Conservation (phyloP, 2,329 filamentous ascomycete genomes). For the Fusarium sp. region DNA sequence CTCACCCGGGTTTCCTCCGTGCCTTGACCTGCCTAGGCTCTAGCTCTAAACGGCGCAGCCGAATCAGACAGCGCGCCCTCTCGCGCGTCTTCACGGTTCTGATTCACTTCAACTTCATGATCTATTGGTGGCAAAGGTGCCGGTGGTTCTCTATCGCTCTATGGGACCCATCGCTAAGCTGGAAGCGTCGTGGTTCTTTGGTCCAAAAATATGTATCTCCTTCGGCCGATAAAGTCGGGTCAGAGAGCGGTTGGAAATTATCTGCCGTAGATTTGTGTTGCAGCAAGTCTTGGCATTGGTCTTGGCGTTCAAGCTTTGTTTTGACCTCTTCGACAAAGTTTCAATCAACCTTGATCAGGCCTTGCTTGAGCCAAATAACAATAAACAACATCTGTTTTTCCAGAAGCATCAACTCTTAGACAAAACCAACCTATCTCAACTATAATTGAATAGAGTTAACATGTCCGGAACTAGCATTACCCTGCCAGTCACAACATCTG, state of each 20-base stretch:
- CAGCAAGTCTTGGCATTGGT: constrained; percentile 31
- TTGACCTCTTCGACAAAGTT: constrained; percentile 26
- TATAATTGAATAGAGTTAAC: background rate
- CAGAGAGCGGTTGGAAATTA: background rate
- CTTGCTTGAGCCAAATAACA: background rate
- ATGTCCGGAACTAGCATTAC: background rate
- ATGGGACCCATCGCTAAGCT: background rate
- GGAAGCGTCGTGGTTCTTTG: background rate
- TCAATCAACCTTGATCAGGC: background rate
- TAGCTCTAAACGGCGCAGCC: background rate
- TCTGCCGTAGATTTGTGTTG: constrained; percentile 12
- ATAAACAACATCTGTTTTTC: background rate
- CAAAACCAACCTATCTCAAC: background rate
- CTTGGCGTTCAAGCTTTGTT: constrained; percentile 39
- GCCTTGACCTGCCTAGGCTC: background rate
- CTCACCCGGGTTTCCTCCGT: constrained; percentile 30
- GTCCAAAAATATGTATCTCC: background rate
- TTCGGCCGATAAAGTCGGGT: constrained; percentile 31
- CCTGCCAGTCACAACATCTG: background rate
- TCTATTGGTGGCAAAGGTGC: constrained; percentile 32
- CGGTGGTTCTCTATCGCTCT: background rate
- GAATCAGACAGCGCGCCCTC: background rate
- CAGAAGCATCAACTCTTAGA: background rate
- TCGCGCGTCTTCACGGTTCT: constrained; percentile 26
- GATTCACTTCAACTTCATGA: background rate